Evolutionary conservation across 106 monocot species (phyloP).

Genomic region (Allium fistulosum): DNA sequence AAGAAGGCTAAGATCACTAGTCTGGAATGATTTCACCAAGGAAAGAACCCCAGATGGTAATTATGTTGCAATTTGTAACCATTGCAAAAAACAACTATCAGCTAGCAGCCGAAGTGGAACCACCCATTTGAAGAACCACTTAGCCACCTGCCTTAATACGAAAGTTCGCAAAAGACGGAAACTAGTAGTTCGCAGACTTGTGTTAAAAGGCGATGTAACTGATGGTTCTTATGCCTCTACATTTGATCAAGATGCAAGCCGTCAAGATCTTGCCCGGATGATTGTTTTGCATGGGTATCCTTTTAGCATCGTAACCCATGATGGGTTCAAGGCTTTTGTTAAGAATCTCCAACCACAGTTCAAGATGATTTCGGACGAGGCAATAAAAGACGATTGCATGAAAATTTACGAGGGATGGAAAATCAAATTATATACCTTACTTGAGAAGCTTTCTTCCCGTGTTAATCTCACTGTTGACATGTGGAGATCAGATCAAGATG

Average conservation of each 20-base stretch:
- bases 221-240: neutral
- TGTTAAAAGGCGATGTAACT: slow-evolving; percentile 5
- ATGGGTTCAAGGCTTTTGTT: slow-evolving; percentile 45
- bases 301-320: slow-evolving; percentile 41
- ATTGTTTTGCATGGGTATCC: slow-evolving; percentile 54
- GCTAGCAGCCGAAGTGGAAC: slow-evolving; percentile 62
- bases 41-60: slow-evolving; percentile 41
- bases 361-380: slow-evolving; percentile 27
- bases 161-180: slow-evolving; percentile 31
- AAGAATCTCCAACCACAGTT: slow-evolving; percentile 59
- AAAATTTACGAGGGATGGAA: slow-evolving; percentile 36
- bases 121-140: slow-evolving; percentile 56
- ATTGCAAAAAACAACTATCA: slow-evolving; percentile 60
- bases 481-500: slow-evolving; percentile 32
- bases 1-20: slow-evolving; percentile 19
- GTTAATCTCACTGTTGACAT: slow-evolving; percentile 43
- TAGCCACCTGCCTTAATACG: slow-evolving; percentile 35
- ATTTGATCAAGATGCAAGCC: slow-evolving; percentile 43
- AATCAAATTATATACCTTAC: slow-evolving; percentile 24
- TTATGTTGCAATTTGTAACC: slow-evolving; percentile 54
- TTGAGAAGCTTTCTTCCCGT: slow-evolving; percentile 30
- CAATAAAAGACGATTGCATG: slow-evolving; percentile 41
- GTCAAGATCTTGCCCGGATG: slow-evolving; percentile 55
- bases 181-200: slow-evolving; percentile 27
- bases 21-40: slow-evolving; percentile 69